These are phyloP conservation scores for Chaetoceros tenuissimus DNA, from an alignment of 108 stramenopile genomes.

Conservation along the genomic window DNA sequence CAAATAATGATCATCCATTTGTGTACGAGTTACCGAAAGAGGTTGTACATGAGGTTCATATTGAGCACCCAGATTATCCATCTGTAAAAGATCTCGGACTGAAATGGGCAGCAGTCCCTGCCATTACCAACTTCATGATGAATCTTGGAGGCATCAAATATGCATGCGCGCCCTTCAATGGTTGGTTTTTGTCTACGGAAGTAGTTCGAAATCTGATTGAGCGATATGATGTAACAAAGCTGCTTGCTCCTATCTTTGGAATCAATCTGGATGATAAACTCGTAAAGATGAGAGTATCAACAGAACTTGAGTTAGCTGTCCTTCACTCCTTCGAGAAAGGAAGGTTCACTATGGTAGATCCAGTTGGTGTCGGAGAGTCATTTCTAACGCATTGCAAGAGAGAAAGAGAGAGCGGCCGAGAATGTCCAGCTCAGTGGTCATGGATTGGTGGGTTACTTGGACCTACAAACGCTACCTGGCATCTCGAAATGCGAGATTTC, in stretches of 20 bases:
- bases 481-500: constrained; percentile 31
- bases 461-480: constrained; percentile 19
- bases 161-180: constrained; percentile 20
- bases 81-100: constrained; percentile 11
- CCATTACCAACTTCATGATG: constrained; percentile 16
- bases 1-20: constrained; percentile 3
- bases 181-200: constrained; percentile 18
- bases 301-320: constrained; percentile 1
- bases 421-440: constrained; percentile 31
- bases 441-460: constrained; percentile 20
- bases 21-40: constrained; percentile 20
- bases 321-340: constrained; percentile 16
- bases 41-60: constrained; percentile 2
- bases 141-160: constrained; percentile 22
- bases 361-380: constrained; percentile 4
- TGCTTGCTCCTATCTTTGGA: background rate
- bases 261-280: background rate
- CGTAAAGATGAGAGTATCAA: constrained; percentile 3
- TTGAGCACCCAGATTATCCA: constrained; percentile 21
- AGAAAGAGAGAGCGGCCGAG: constrained; percentile 12
- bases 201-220: constrained; percentile 17
- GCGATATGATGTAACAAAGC: background rate
- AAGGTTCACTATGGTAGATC: constrained; percentile 21
- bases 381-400: constrained; percentile 17
- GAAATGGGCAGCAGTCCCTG: constrained; percentile 19